These are phyloP conservation scores for Aegilops tauschii DNA, from an alignment of 176 grass and related monocot genomes.

Conservation along the genomic window DNA sequence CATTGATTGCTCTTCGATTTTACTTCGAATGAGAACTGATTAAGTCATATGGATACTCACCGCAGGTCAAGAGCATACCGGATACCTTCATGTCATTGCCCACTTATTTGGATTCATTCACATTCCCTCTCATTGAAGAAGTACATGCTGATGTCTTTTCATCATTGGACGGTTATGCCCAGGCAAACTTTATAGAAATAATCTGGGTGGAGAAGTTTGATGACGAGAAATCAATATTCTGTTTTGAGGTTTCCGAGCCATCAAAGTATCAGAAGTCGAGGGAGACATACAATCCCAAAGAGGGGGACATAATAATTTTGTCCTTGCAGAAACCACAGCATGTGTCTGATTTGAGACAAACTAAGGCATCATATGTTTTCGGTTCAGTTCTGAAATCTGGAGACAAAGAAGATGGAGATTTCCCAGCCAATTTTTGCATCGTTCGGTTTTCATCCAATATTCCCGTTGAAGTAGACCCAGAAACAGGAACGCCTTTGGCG, in stretches of 20 bases:
- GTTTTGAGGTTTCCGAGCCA: slow-evolving; percentile 1
- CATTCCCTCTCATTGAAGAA: slow-evolving; percentile 52
- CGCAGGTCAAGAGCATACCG: slow-evolving; percentile 45
- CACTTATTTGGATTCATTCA: slow-evolving; percentile 34
- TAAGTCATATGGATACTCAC: neutral
- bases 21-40: neutral
- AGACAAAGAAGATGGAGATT: neutral
- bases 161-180: slow-evolving; percentile 21
- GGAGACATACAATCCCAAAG: slow-evolving; percentile 29
- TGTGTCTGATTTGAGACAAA: slow-evolving; percentile 15
- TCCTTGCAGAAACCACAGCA: slow-evolving; percentile 2
- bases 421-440: too few relatives aligned
- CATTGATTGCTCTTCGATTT: neutral
- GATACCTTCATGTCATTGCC: slow-evolving; percentile 4
- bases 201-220: neutral
- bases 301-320: slow-evolving; percentile 41
- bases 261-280: neutral
- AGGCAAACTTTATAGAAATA: slow-evolving; percentile 35
- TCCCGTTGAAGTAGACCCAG: too few relatives aligned
- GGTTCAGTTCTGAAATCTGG: slow-evolving; percentile 11
- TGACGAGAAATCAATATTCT: neutral
- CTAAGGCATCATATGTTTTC: slow-evolving; percentile 4
- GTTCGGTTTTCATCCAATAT: too few relatives aligned
- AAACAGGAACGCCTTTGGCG: too few relatives aligned
- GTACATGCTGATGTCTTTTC: slow-evolving; percentile 38